Evolutionary conservation across 192 early-diverging fungal species (phyloP).

Genomic region (Kickxella alabastrina): DNA sequence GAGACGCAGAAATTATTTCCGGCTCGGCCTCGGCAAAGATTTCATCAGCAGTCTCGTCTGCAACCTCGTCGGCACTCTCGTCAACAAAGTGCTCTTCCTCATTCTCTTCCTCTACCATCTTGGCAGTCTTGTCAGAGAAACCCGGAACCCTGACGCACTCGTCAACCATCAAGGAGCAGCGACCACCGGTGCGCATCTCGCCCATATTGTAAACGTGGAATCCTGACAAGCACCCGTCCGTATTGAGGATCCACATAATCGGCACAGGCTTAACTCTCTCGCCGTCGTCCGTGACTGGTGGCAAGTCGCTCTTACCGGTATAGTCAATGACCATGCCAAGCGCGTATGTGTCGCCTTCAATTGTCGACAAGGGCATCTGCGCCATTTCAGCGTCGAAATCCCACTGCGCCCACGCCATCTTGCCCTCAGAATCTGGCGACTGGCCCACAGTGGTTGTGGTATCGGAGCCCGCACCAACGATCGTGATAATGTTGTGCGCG

Average conservation of each 20-base stretch:
- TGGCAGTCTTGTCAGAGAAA: background rate
- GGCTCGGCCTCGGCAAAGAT: background rate
- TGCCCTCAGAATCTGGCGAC: conserved; percentile 16
- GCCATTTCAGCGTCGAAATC: conserved; percentile 58
- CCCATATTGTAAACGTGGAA: conserved; percentile 63
- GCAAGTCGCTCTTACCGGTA: conserved; percentile 55
- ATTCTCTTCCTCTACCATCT: background rate
- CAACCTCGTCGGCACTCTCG: too few relatives aligned
- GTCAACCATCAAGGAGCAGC: conserved; percentile 46
- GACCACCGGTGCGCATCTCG: conserved; percentile 41
- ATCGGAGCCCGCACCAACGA: conserved; percentile 34
- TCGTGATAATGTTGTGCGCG: conserved; percentile 31
- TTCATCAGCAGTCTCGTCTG: background rate
- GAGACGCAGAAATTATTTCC: background rate
- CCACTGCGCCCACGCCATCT: conserved; percentile 65
- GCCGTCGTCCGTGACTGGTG: conserved; percentile 55
- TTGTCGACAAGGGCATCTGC: conserved; percentile 56
- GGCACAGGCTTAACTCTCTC: conserved; percentile 58
- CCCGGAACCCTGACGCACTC: conserved; percentile 16
- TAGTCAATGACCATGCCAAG: conserved; percentile 76
- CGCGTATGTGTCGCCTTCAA: conserved; percentile 58
- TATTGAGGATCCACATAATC: conserved; percentile 67
- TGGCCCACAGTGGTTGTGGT: conserved; percentile 40
- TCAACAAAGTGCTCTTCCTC: background rate
- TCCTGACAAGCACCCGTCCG: conserved; percentile 59